These are phyloP conservation scores for Candida glaebosa DNA, from an alignment of 805 yeast species.

Conservation along the genomic window DNA sequence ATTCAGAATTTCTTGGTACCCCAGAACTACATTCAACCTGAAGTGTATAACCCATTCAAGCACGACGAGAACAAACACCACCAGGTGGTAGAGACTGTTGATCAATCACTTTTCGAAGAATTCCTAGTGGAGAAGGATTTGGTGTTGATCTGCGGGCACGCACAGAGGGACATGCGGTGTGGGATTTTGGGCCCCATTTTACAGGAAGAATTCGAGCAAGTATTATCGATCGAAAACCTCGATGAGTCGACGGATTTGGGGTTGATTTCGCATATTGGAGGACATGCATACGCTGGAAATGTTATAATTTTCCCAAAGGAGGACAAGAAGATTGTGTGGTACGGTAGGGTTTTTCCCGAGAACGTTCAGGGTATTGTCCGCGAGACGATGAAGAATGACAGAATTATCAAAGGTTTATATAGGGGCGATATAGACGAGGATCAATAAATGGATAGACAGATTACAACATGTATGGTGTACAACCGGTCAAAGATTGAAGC, in stretches of 20 bases:
- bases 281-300: conserved; percentile 86
- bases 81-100: not conserved
- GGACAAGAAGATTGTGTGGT: conserved; percentile 58
- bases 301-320: conserved; percentile 48
- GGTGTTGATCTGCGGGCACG: conserved; percentile 65
- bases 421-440: conserved; percentile 41
- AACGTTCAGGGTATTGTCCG: conserved; percentile 63
- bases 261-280: conserved; percentile 73
- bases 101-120: conserved; percentile 5
- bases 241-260: conserved; percentile 41
- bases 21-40: conserved; percentile 13
- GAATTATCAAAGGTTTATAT: conserved; percentile 53
- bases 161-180: conserved; percentile 60
- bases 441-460: not conserved
- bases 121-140: conserved; percentile 20
- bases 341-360: conserved; percentile 67
- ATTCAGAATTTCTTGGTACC: conserved; percentile 42
- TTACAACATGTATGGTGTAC: no score
- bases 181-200: conserved; percentile 64
- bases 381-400: conserved; percentile 47
- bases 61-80: not conserved
- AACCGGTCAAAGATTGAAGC: not conserved
- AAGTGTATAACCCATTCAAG: conserved; percentile 25
- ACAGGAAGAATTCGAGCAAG: conserved; percentile 45
- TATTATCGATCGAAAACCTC: conserved; percentile 32